phyloP scores from a whole-genome alignment of 1,284 basidiomycete genomes.

The Coniferiporia sulphurascens region DNA sequence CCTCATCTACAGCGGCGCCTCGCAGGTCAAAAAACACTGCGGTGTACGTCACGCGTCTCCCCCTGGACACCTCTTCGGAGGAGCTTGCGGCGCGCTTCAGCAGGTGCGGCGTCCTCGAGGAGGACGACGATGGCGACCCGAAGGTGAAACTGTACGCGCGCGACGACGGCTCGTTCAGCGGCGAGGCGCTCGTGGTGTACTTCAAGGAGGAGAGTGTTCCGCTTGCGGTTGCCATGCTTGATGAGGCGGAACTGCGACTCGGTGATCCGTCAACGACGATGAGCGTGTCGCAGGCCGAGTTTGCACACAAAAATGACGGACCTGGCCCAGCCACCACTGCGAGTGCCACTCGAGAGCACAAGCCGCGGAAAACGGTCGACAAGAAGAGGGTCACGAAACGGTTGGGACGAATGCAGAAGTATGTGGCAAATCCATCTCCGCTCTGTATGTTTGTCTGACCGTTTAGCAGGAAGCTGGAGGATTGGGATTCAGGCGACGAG shows the following conservation, averaged over 20 bases:
- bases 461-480: constrained; percentile 62
- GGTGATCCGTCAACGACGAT: constrained; percentile 74
- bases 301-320: constrained; percentile 55
- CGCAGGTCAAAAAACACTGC: constrained; percentile 85
- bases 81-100: constrained; percentile 82
- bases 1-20: constrained; percentile 30
- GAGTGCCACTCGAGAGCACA: constrained; percentile 24
- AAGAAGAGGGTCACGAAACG: constrained; percentile 78
- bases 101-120: constrained; percentile 88
- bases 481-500: constrained; percentile 84
- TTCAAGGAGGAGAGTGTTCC: constrained; percentile 95
- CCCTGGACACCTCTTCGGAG: constrained; percentile 68
- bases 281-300: constrained; percentile 83
- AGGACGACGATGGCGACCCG: constrained; percentile 82
- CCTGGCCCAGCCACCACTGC: constrained; percentile 27
- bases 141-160: constrained; percentile 93
- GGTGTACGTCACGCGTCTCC: constrained; percentile 86
- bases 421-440: constrained; percentile 25
- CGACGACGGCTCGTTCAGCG: constrained; percentile 88
- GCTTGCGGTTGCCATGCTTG: constrained; percentile 82
- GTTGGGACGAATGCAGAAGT: constrained; percentile 90
- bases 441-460: background rate
- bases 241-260: constrained; percentile 89
- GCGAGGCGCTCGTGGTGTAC: constrained; percentile 94
- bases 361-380: constrained; percentile 67